Percentiles rank a stretch among this genome's conserved stretches.
These are phyloP conservation scores for Trichoderma simmonsii DNA, from an alignment of 2,329 filamentous ascomycete species.

Conservation along the genomic window DNA sequence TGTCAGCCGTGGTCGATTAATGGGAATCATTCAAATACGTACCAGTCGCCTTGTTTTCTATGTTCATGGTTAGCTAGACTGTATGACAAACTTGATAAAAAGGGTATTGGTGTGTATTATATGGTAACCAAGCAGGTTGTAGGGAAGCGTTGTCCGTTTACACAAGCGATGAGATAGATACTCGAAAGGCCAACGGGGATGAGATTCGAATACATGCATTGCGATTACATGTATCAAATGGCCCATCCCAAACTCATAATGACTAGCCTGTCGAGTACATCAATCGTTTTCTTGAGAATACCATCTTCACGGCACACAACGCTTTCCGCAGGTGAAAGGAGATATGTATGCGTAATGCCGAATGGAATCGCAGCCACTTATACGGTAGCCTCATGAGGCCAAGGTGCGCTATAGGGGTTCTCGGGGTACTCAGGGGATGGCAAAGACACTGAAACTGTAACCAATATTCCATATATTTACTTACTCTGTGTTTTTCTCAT, in stretches of 20 bases:
- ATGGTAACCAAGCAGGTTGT: neutral
- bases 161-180: neutral
- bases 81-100: neutral
- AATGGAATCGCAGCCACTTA: neutral
- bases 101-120: neutral
- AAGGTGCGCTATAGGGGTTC: neutral
- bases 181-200: neutral
- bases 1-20: slow-evolving; percentile 19
- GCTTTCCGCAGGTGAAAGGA: neutral
- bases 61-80: slow-evolving; percentile 30
- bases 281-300: neutral
- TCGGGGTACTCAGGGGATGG: neutral
- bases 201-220: neutral
- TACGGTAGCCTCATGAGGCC: neutral
- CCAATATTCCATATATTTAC: slow-evolving; percentile 25
- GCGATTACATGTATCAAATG: neutral
- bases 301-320: neutral
- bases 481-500: slow-evolving; percentile 98
- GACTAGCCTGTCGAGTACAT: neutral
- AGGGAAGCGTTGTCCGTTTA: neutral
- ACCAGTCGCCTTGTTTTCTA: slow-evolving; percentile 99
- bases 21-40: slow-evolving; percentile 36
- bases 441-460: neutral
- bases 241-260: neutral
- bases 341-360: neutral